A percentile compares a stretch with the other conserved stretches of the same genome.
These are phyloP conservation scores for Echinosophora koreensis DNA, from an alignment of 306 rosid genomes.

Conservation along the genomic window DNA sequence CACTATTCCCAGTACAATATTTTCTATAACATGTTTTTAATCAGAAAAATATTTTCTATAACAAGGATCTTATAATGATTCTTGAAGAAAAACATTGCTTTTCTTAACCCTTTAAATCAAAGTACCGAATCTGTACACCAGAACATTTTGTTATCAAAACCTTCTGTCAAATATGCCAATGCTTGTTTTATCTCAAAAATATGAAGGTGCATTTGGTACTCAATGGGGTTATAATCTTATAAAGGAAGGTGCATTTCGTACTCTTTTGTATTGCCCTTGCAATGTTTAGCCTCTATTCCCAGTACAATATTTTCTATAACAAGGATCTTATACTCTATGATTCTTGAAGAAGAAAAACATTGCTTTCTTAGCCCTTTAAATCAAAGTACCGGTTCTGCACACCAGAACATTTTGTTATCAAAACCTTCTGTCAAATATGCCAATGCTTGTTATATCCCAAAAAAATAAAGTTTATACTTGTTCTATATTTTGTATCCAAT, in stretches of 20 bases:
- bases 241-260: neutral
- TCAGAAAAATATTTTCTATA: neutral
- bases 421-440: conserved; percentile 11
- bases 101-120: neutral
- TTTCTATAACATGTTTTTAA: neutral
- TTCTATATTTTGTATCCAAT: neutral
- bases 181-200: neutral
- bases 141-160: conserved; percentile 4
- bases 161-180: conserved; percentile 2
- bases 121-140: neutral
- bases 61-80: neutral
- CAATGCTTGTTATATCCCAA: neutral
- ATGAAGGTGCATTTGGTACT: neutral
- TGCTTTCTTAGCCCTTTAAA: neutral
- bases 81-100: conserved; percentile 16
- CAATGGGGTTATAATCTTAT: neutral
- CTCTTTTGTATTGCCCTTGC: conserved; percentile 10
- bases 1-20: conserved; percentile 1
- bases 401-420: neutral
- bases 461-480: conserved; percentile 13
- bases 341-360: conserved; percentile 5
- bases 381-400: neutral
- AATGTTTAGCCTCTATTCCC: conserved; percentile 3
- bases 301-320: neutral
- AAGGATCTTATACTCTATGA: neutral